Conservation (phyloP, 805 yeast species). For the Metschnikowia gelsemii region DNA sequence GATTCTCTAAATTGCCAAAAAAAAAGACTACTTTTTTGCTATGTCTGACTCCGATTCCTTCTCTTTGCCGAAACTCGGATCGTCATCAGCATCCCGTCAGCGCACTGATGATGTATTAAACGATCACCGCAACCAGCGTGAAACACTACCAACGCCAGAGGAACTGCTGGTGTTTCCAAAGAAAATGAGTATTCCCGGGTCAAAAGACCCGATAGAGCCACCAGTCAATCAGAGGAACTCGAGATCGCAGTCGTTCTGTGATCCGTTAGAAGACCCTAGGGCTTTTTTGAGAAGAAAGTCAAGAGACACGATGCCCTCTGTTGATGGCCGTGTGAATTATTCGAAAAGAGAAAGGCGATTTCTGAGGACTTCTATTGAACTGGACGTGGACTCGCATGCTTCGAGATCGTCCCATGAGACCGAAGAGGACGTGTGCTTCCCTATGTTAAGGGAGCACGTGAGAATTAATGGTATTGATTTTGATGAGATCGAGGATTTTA, state of each 20-base stretch:
- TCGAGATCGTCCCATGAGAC: constrained; percentile 84
- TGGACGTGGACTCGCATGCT: constrained; percentile 69
- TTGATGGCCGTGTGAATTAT: constrained; percentile 18
- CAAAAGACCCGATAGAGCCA: constrained; percentile 13
- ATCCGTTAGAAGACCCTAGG: constrained; percentile 27
- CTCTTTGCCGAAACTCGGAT: constrained; percentile 25
- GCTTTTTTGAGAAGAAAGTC: constrained; percentile 12
- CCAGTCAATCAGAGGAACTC: constrained; percentile 25
- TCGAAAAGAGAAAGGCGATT: constrained; percentile 33
- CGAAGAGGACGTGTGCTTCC: constrained; percentile 97
- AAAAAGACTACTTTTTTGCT: not conserved
- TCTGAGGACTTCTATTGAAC: constrained; percentile 46
- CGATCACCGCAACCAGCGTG: constrained; percentile 41
- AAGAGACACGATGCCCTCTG: constrained; percentile 18
- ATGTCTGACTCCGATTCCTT: constrained; percentile 45
- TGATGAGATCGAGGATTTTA: constrained; percentile 83
- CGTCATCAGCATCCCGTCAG: constrained; percentile 18
- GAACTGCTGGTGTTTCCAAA: constrained; percentile 10
- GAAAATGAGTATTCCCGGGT: not conserved
- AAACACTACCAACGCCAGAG: constrained; percentile 31
- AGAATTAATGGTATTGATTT: constrained; percentile 80
- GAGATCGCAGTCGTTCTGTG: constrained; percentile 44
- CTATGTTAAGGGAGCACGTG: constrained; percentile 68
- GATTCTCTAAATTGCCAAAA: not conserved
- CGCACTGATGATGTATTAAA: constrained; percentile 35